Percentiles rank a stretch among this genome's conserved stretches.
Conservation (phyloP, 495 filamentous ascomycete genomes). For the Trichoderma virens region DNA sequence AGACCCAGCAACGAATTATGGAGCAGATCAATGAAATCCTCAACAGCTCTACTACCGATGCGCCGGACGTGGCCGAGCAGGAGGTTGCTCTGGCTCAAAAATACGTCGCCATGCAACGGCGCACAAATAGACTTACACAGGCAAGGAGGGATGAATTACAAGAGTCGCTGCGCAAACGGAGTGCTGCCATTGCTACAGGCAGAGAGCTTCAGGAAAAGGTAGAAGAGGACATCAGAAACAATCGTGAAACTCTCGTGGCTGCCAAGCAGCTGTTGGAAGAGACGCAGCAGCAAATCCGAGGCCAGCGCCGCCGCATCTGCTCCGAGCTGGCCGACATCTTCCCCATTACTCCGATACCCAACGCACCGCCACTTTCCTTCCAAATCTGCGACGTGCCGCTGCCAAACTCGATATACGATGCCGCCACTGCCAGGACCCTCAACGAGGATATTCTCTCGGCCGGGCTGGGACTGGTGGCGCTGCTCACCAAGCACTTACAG, state of each 20-base stretch:
- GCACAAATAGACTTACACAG: slow-evolving; percentile 50
- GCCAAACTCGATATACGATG: slow-evolving; percentile 67
- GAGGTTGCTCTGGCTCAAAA: slow-evolving; percentile 47
- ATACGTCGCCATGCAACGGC: slow-evolving; percentile 56
- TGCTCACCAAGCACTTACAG: slow-evolving; percentile 66
- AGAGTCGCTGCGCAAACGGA: slow-evolving; percentile 56
- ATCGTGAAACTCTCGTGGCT: slow-evolving; percentile 50
- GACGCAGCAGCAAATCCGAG: slow-evolving; percentile 56
- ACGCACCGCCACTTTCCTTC: slow-evolving; percentile 55
- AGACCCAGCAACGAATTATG: slow-evolving; percentile 65
- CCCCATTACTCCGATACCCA: slow-evolving; percentile 60
- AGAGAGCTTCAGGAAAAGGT: slow-evolving; percentile 49
- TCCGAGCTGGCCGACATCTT: slow-evolving; percentile 73
- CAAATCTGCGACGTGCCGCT: slow-evolving; percentile 66
- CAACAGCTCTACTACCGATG: slow-evolving; percentile 35
- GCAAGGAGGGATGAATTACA: slow-evolving; percentile 55
- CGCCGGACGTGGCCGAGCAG: slow-evolving; percentile 59
- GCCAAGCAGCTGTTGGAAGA: slow-evolving; percentile 45
- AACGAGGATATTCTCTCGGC: slow-evolving; percentile 66
- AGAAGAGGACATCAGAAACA: slow-evolving; percentile 44
- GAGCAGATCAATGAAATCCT: slow-evolving; percentile 71
- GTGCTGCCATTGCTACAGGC: slow-evolving; percentile 57
- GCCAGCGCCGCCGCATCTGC: slow-evolving; percentile 78
- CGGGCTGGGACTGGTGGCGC: slow-evolving; percentile 74
- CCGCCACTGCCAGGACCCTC: slow-evolving; percentile 14